phyloP scores from a whole-genome alignment of 805 yeast species.

The Vanderwaltozyma polyspora region DNA sequence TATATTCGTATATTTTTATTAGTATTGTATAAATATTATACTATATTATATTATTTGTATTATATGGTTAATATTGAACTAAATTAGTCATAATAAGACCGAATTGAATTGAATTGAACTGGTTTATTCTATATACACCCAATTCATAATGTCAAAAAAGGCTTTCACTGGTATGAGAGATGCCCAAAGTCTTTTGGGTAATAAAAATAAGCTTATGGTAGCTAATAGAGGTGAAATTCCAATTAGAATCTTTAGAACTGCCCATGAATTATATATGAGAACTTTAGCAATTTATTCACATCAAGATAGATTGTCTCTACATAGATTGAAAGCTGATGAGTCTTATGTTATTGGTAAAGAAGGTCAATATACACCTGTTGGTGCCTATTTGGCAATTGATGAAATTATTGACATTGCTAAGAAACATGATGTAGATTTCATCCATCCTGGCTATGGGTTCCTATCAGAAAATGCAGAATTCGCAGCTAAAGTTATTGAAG shows the following conservation, averaged over 20 bases:
- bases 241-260: constrained; percentile 82
- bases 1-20: too few species aligned
- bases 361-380: constrained; percentile 87
- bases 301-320: constrained; percentile 90
- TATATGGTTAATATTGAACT: too few species aligned
- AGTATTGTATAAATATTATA: too few species aligned
- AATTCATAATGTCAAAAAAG: neutral
- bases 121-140: too few species aligned
- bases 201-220: constrained; percentile 47
- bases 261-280: constrained; percentile 91
- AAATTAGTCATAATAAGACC: too few species aligned
- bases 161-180: constrained; percentile 15
- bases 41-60: too few species aligned
- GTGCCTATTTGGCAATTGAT: constrained; percentile 87
- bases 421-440: constrained; percentile 65
- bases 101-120: too few species aligned
- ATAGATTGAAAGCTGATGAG: constrained; percentile 85
- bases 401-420: constrained; percentile 80
- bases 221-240: constrained; percentile 81
- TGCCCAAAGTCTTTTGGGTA: constrained; percentile 25
- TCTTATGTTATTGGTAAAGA: constrained; percentile 74
- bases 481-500: constrained; percentile 79
- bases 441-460: constrained; percentile 88
- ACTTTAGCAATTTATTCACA: constrained; percentile 94
- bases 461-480: constrained; percentile 82